These are phyloP conservation scores for Rhodotorula babjevae DNA, from an alignment of 768 basidiomycete genomes.

Conservation along the genomic window DNA sequence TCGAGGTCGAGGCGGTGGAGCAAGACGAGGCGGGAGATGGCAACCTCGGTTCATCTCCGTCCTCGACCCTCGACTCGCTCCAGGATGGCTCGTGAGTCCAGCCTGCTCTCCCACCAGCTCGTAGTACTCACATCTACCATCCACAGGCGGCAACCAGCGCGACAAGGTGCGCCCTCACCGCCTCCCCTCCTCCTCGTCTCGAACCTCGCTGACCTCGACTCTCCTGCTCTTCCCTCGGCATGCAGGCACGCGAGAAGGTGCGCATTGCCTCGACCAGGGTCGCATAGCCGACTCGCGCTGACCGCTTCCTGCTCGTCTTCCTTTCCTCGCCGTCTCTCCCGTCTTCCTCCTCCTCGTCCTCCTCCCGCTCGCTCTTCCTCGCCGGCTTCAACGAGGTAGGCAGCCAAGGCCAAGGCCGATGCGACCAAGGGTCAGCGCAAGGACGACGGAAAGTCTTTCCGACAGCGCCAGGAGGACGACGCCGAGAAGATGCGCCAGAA, in stretches of 20 bases:
- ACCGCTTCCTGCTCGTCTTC: too few relatives aligned
- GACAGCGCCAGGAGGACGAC: slow-evolving; percentile 10
- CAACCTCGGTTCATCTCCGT: neutral
- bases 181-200: neutral
- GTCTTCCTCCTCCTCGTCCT: neutral
- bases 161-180: neutral
- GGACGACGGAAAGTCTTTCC: slow-evolving; percentile 3
- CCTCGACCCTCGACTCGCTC: neutral
- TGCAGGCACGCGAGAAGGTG: slow-evolving; percentile 16
- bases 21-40: too few relatives aligned
- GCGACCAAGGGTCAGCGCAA: slow-evolving; percentile 5
- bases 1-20: too few relatives aligned
- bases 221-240: neutral
- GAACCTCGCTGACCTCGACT: too few relatives aligned
- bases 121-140: neutral
- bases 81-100: neutral
- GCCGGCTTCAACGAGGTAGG: slow-evolving; percentile 5
- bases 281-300: too few relatives aligned
- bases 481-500: slow-evolving; percentile 29
- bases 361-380: neutral
- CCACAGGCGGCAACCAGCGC: slow-evolving; percentile 32
- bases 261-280: neutral
- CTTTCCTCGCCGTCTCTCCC: too few relatives aligned
- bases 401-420: slow-evolving; percentile 19
- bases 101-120: neutral